Base-by-base conservation (phyloP, 805 yeast species). In the Saccharomycopsis sp. region DNA sequence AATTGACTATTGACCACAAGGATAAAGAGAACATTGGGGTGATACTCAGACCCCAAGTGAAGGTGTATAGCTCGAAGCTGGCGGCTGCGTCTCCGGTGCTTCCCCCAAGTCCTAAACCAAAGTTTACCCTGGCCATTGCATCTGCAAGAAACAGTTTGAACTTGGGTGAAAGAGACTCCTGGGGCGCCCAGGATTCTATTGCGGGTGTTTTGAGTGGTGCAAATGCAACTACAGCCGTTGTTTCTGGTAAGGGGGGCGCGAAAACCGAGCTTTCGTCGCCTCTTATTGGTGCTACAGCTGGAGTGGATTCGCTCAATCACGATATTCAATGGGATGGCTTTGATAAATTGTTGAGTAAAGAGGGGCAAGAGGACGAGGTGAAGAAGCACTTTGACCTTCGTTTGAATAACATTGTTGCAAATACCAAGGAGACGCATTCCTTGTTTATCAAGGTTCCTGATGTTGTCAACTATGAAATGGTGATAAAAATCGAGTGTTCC, bases 1-100 rank as follows among this genome's bases (percentile, higher is more conserved):
- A 38, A 0, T 17, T 67, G 1, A 39, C 39, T 7, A 42, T 65
- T 4, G 25, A 42, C 7, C 64, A 63, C 34, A 48, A 54, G 2
- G 67, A 64, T 48, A 46, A 48, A 12, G 64, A 57, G 31, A 36
- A 33, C 4, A 60, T 60, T 37, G 64, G 61, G 9, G 30, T 63
- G 9, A 45, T 52, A n/a, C 25, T 59, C 9, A 44, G 43, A 1
- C 50, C 54, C 3, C 38, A 35, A 8, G 35, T 53, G 1, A 29
- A 30, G 1, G 19, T 38, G 17, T 48, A 38, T 4, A 50, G 44
- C 6, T 18, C 18, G 4, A 33, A 27, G 4, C 4, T 7, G 9
- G 18, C 9, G 15, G 31, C 15, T 5, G 26, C 30, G n/a, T 19
- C 19, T 25, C 21, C 20, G 3, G n/a, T 26, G 27, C 31, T 30